These are phyloP conservation scores for Teratosphaeria pseudoeucalypti DNA, from an alignment of 2,329 filamentous ascomycete genomes.

Conservation along the genomic window DNA sequence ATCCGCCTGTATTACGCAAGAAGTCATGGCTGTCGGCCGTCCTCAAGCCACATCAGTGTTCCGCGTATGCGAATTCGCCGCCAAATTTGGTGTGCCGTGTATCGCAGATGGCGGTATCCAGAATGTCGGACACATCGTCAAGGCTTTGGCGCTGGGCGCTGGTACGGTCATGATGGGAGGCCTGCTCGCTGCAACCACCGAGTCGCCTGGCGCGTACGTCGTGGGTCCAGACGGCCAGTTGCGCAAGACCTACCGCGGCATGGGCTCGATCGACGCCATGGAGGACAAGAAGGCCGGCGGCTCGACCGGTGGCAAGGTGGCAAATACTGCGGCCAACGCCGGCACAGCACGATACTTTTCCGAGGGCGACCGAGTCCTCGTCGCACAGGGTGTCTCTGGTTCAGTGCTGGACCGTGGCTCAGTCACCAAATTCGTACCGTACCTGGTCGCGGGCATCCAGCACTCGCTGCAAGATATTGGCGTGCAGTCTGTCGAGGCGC, in stretches of 20 bases:
- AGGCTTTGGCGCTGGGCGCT: slow-evolving; percentile 88
- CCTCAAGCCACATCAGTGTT: slow-evolving; percentile 91
- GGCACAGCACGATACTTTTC: slow-evolving; percentile 98
- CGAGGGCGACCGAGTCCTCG: slow-evolving; percentile 85
- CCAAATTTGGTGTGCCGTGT: slow-evolving; percentile 89
- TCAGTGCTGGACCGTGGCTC: slow-evolving; percentile 64
- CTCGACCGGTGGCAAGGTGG: slow-evolving; percentile 47
- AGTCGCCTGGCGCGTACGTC: slow-evolving; percentile 94
- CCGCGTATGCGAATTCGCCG: slow-evolving; percentile 80
- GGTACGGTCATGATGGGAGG: slow-evolving; percentile 99
- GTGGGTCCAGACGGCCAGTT: slow-evolving; percentile 94
- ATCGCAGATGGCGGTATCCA: slow-evolving; percentile 97
- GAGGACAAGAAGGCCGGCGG: slow-evolving; percentile 95
- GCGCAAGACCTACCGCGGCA: slow-evolving; percentile 97
- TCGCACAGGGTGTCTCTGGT: slow-evolving; percentile 92
- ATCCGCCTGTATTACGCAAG: slow-evolving; percentile 96
- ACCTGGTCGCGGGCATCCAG: slow-evolving; percentile 89
- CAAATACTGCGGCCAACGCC: slow-evolving; percentile 92
- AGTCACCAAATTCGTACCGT: slow-evolving; percentile 89
- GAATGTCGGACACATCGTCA: slow-evolving; percentile 98
- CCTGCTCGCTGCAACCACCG: slow-evolving; percentile 89
- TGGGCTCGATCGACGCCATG: slow-evolving; percentile 99
- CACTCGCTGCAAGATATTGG: slow-evolving; percentile 96
- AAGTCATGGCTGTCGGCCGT: slow-evolving; percentile 97
- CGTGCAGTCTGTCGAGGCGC: slow-evolving; percentile 63